Evolutionary conservation across 306 rosid genomes (phyloP), one percentile per base, ranked within the genome.

Genomic region (Fragaria ananassa): DNA sequence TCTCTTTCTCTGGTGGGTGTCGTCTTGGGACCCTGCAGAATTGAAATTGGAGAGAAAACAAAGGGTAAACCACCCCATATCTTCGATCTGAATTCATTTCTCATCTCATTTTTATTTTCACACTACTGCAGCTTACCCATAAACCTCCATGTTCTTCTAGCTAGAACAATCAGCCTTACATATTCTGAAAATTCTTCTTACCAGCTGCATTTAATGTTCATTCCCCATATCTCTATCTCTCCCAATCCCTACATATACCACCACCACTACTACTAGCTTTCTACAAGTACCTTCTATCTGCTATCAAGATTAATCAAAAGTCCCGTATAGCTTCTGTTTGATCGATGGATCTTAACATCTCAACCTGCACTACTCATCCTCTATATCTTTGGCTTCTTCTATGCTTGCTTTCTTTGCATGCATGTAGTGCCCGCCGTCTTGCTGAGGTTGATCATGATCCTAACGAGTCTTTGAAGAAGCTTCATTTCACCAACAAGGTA

Each of bases 121-220:
- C 68, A 62, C 88, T 81, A 75, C 87, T 75, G 44, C 44, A 41
- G 61, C 80, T 79, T 71, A 63, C 74, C 86, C 89, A 74, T 85
- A 79, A 89, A 83, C 46, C 83, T 73, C 83, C 93, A 87, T 86
- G 90, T 91, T 91, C 90, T 58, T 10, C 81, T 76, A 34, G 83
- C 46, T 74, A 79, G 10, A 81, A 70, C 63, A 45, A 45, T 37
- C 35, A 61, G 12, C 75, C 68, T 82, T 74, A 58, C 79, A 83
- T 82, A 81, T 72, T 64, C 81, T 54, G 9, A 14, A 69, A 47
- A 78, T 41, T 41, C 8, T 74, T 60, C 60, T 76, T 74, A 71
- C 68, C 61, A 41, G 44, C 44, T 63, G 90, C 89, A 87, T 89
- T 89, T 76, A 91, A 83, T 83, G 90, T 88, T 56, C 72, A 71